These are phyloP conservation scores for Mrakia blollopis DNA, from an alignment of 768 basidiomycete species.

Conservation along the genomic window DNA sequence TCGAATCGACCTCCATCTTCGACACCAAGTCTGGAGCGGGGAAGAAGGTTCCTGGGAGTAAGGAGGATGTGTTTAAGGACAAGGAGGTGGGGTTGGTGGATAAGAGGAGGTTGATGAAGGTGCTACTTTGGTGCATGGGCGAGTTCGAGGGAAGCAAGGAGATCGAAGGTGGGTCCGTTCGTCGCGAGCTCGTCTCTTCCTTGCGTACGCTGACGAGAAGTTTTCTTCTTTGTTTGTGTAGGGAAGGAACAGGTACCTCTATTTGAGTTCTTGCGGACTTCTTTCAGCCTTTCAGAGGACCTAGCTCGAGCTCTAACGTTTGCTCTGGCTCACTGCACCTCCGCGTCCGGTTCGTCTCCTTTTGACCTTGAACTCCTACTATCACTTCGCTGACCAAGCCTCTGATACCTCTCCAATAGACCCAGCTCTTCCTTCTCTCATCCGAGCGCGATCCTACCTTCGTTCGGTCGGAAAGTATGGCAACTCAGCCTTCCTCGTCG, in stretches of 20 bases:
- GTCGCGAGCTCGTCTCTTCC: background rate
- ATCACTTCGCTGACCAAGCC: background rate
- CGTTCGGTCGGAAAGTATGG: constrained; percentile 81
- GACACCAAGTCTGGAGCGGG: constrained; percentile 31
- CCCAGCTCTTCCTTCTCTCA: constrained; percentile 58
- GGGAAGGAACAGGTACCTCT: constrained; percentile 18
- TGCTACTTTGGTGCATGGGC: constrained; percentile 71
- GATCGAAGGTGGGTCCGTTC: constrained; percentile 45
- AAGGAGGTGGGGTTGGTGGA: constrained; percentile 69
- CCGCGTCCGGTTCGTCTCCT: constrained; percentile 52
- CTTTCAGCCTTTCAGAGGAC: constrained; percentile 59
- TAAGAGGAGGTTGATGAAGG: constrained; percentile 87
- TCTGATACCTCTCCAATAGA: constrained; percentile 50
- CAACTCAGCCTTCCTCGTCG: constrained; percentile 74
- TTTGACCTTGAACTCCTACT: background rate
- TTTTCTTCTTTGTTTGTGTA: background rate
- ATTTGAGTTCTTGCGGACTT: constrained; percentile 54
- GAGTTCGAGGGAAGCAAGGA: constrained; percentile 57
- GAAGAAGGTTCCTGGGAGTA: constrained; percentile 75
- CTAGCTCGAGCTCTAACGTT: constrained; percentile 63
- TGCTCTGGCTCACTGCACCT: constrained; percentile 68
- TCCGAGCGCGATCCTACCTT: constrained; percentile 67
- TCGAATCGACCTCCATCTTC: constrained; percentile 65
- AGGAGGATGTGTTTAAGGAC: constrained; percentile 89
- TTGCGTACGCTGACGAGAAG: background rate